These are phyloP conservation scores for Pugionium dolabratum DNA, from an alignment of 345 rosid genomes.

Conservation along the genomic window DNA sequence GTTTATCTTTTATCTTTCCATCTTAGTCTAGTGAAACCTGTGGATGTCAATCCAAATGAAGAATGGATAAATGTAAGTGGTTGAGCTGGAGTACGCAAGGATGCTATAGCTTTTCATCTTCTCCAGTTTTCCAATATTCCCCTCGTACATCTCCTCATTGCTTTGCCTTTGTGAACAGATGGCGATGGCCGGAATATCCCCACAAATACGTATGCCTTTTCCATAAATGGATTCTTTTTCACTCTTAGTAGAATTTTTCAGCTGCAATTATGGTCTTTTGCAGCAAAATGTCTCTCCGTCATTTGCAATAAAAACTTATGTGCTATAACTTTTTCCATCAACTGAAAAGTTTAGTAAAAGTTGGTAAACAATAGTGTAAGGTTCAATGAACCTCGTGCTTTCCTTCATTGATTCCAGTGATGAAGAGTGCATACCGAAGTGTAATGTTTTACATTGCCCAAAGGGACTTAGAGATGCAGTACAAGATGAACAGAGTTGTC, in stretches of 20 bases:
- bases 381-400: slow-evolving; percentile 32
- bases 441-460: slow-evolving; percentile 86
- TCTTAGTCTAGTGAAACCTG: slow-evolving; percentile 81
- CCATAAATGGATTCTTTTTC: no score
- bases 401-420: slow-evolving; percentile 63
- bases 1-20: slow-evolving; percentile 30
- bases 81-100: no score
- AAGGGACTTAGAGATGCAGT: slow-evolving; percentile 94
- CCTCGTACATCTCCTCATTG: slow-evolving; percentile 23
- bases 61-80: slow-evolving; percentile 95
- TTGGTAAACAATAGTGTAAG: background rate
- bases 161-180: slow-evolving; percentile 53
- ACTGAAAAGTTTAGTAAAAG: slow-evolving; percentile 5
- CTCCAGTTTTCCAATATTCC: background rate
- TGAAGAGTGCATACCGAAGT: slow-evolving; percentile 92
- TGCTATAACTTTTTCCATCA: slow-evolving; percentile 1
- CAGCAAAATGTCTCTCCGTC: background rate
- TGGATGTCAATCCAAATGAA: slow-evolving; percentile 89
- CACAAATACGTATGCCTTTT: slow-evolving; percentile 82
- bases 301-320: background rate
- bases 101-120: slow-evolving; percentile 21
- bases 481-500: slow-evolving; percentile 76
- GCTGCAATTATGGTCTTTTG: background rate
- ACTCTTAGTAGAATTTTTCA: no score
- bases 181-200: slow-evolving; percentile 94